Evolutionary conservation across 225 moss, liverwort and hornwort genomes (phyloP).

Genomic region (Antitrichia curtipendula): DNA sequence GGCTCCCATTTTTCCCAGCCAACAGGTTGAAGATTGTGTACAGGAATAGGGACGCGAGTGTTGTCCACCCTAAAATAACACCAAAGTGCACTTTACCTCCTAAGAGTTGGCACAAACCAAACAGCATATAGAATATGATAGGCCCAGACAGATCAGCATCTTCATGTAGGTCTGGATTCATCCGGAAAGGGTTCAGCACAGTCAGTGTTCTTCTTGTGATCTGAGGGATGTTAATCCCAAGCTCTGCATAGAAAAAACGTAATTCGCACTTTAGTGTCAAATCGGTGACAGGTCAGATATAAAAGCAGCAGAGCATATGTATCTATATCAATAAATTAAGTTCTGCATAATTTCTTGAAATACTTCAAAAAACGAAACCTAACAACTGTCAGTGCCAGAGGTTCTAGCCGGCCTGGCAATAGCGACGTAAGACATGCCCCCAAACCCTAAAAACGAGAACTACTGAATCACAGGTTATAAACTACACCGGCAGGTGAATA

Average conservation of each 20-base stretch:
- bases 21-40: background rate
- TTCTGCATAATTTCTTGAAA: background rate
- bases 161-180: background rate
- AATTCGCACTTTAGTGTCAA: background rate
- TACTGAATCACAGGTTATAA: background rate
- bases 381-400: background rate
- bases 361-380: background rate
- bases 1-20: background rate
- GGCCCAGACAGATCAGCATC: background rate
- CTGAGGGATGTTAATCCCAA: background rate
- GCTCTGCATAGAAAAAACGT: background rate
- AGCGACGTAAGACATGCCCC: background rate
- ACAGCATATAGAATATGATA: background rate
- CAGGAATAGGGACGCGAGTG: background rate
- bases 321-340: background rate
- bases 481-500: background rate
- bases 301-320: background rate
- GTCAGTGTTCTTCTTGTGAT: background rate
- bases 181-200: background rate
- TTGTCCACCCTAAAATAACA: background rate
- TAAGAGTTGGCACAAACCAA: background rate
- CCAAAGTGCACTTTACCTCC: background rate
- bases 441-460: background rate
- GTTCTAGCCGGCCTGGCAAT: background rate
- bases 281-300: background rate